Base-by-base conservation (phyloP, 805 yeast genomes). In the Danielozyma ontarioensis region DNA sequence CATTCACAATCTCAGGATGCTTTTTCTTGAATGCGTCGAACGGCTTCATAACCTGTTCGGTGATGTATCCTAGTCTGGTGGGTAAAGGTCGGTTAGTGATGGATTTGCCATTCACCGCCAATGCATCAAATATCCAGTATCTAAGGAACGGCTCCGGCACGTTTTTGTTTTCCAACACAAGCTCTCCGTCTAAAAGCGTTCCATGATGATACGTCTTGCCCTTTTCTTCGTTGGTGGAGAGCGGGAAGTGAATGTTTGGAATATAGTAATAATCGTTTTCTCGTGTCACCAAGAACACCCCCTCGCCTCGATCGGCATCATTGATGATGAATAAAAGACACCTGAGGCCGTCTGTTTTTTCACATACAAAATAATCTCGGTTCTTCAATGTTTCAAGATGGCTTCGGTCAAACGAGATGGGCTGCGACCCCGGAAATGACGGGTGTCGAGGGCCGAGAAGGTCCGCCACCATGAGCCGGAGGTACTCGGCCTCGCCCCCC, bases 341-440 rank as follows among this genome's bases (percentile, higher is more conserved):
- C 33, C 99, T 68, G 31, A 90, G 64, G 0, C 99, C 99, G 59
- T 93, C 98, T 0, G 93, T 77, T 55, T 93, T 93, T 51, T 93
- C 99, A 62, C 98, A 94, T 0, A 93, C 98, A 45, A 79, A 80
- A 53, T 89, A 93, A 50, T 94, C 97, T 37, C 80, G 78, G 3
- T 70, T 60, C 51, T 72, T 53, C 30, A 93, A 62, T 22, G 78
- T 75, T 55, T 55, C 55, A 16, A 93, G 65, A 59, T 90, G 96
- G 22, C 70, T 64, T 35, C 86, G 69, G 27, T 84, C 80, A 53
- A 93, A 89, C 17, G 96, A 85, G 2, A 90, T 85, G 0, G 99
- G 99, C 59, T 94, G 98, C 1, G 96, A 80, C 1, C 98, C 97
- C 2, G 96, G 94, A 48, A 89, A 89, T 13, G 72, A 65, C 26